Base-by-base conservation (phyloP, 129 eudicot species). In the Chrysanthemum lavandulifolium region DNA sequence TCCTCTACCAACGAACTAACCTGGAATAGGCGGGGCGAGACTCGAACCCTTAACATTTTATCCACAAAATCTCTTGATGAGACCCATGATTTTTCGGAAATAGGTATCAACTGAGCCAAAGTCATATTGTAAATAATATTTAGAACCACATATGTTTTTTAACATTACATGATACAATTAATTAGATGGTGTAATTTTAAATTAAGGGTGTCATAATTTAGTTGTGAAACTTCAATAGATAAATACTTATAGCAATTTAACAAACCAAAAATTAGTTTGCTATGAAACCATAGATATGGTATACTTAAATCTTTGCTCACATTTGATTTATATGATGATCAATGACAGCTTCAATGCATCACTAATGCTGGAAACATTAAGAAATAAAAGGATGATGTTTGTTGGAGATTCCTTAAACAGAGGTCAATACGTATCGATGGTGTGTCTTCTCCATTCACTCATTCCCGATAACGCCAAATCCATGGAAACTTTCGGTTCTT, bases 351-450 rank as follows among this genome's bases (percentile, higher is more conserved):
- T 94, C 85, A 88, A 90, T 61, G 97, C 97, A 9, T 87, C 96
- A 15, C 43, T 86, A 6, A 90, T 94, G 98, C 71, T 94, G 47
- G 98, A 90, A 73, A 74, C 86, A 14, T 85, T 94, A 56, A 84
- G 97, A 76, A 91, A 91, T 68, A 94, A 94, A 72, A 82, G 92
- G 70, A 90, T 94, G 97, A 79, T 94, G 91, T 94, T 82, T 45
- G 97, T 94, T 1, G 98, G 98, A 25, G 97, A 94, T 73, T 94
- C 98, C 10, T 73, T 94, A 61, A 94, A 94, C 67, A 69, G 98
- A 29, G 98, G 98, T 7, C 98, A 94, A 55, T 94, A 77, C 31
- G 91, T 86, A 15, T 94, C 98, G 10, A 81, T 94, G 96, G 86
- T 90, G 50, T 94, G 98, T 57, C 97, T 94, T 76, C 84, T 94